Evolutionary conservation across 805 yeast species (phyloP), one percentile per base, ranked within the genome.

Genomic region (Debaryomyces maramus): DNA sequence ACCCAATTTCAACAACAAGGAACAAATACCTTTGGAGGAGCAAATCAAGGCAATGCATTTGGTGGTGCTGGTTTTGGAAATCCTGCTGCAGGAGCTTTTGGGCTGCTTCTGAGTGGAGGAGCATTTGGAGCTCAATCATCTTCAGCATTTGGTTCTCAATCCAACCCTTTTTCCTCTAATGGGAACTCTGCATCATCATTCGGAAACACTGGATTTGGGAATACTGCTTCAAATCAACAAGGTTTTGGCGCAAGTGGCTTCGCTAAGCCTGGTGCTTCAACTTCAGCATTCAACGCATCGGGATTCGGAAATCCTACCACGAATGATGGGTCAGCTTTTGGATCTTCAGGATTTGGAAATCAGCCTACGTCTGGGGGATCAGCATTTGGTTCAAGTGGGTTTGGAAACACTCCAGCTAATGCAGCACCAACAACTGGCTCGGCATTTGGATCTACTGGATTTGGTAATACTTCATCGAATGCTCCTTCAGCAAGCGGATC

Each of bases 121-220:
- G 17, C 41, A 7, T 32, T 32, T 27, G 38, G 32, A 20, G 43
- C 28, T 23, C 43, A 19, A 20, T 6, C 29, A 11, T 36, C 48
- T n/a, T 43, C 44, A 28, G 46, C 51, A 8, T 50, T 49, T 36
- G 50, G 51, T 4, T 10, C 32, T 45, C 44, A n/a, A 32, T 14
- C 22, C 34, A n/a, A 26, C 6, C 7, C 15, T 48, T 19, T 38
- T 4, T 43, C 45, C 19, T 46, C 65, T 26, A 56, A 61, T 44
- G 59, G 60, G 5, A 34, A 45, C 6, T n/a, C 49, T 16, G 20
- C 14, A 14, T 43, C 51, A 27, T 34, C 55, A 10, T 57, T 56
- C 11, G 28, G 28, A 49, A 20, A 39, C 4, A 43, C 44, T 22
- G 46, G 65, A 28, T 56, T 61, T 43, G 59, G 60, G 5, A 35